These are phyloP conservation scores for Pythium pyrilobum DNA, from an alignment of 352 stramenopile species.

Conservation along the genomic window DNA sequence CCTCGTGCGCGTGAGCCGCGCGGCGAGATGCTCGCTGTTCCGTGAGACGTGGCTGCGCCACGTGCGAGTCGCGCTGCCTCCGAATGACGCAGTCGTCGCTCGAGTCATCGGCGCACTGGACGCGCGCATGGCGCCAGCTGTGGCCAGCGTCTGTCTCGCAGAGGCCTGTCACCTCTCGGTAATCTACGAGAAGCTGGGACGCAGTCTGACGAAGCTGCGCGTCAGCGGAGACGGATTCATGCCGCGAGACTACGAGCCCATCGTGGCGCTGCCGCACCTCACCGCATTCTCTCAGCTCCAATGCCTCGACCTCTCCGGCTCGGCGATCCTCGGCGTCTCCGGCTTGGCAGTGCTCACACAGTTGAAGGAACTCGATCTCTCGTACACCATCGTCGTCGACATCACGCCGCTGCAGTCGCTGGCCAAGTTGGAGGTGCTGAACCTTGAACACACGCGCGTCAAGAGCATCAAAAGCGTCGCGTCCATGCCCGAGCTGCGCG, in stretches of 20 bases:
- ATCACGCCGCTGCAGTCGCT: conserved; percentile 5
- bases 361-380: conserved; percentile 4
- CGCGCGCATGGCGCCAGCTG: background rate
- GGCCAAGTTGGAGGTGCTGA: conserved; percentile 6
- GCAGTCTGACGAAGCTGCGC: background rate
- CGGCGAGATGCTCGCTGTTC: conserved; percentile 1
- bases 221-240: conserved; percentile 5
- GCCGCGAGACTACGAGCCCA: conserved; percentile 1
- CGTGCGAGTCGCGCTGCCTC: conserved; percentile 2
- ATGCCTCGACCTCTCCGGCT: conserved; percentile 11
- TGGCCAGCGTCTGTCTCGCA: background rate
- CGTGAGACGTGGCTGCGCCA: conserved; percentile 4
- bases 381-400: conserved; percentile 11
- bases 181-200: background rate
- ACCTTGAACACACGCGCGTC: conserved; percentile 11
- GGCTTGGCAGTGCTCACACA: conserved; percentile 1
- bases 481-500: conserved; percentile 7
- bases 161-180: background rate
- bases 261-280: background rate
- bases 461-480: conserved; percentile 10
- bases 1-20: conserved; percentile 4
- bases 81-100: background rate
- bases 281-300: background rate
- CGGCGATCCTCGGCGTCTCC: conserved; percentile 5
- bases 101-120: background rate